These are phyloP conservation scores for Macaranga tanarius DNA, from an alignment of 441 rosid genomes.

Conservation along the genomic window DNA sequence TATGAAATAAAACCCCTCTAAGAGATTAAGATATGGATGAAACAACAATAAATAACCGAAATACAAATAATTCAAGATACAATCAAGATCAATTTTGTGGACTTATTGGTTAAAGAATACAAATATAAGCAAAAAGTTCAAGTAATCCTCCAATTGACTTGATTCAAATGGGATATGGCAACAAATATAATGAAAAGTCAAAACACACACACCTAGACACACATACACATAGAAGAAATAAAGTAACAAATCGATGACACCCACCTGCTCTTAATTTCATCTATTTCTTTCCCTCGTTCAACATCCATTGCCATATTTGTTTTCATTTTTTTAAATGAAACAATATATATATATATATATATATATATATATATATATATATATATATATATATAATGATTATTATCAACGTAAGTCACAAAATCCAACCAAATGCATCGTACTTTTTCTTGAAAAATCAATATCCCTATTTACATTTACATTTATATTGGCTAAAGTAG, in stretches of 20 bases:
- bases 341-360: no score
- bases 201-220: neutral
- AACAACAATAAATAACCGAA: no score
- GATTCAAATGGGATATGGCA: neutral
- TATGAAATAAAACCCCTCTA: no score
- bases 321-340: no score
- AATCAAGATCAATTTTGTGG: neutral
- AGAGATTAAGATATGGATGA: no score
- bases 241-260: no score
- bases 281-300: no score
- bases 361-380: no score
- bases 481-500: no score
- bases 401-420: no score
- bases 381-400: no score
- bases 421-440: slow-evolving; percentile 26
- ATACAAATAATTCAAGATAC: neutral
- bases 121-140: neutral
- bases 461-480: neutral
- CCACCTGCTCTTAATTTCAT: neutral
- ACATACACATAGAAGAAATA: neutral
- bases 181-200: neutral
- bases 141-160: neutral
- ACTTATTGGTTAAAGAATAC: neutral
- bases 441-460: neutral
- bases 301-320: no score